Conservation (phyloP, 2,329 filamentous ascomycete genomes). For the Penicillium rolfsii region DNA sequence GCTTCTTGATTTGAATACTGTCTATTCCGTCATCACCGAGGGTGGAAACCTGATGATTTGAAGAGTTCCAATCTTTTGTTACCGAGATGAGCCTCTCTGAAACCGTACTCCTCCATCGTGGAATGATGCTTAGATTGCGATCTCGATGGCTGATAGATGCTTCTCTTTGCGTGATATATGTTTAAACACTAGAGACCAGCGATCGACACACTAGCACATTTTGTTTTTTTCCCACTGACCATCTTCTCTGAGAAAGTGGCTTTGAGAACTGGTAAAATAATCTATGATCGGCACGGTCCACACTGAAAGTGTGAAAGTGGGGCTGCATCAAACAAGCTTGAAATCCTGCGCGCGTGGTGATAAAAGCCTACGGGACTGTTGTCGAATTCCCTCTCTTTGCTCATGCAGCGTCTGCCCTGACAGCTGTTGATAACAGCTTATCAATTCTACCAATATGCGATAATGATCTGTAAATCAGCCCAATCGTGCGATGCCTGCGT, state of each 20-base stretch:
- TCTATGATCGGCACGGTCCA: not conserved
- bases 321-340: not conserved
- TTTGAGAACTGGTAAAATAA: not conserved
- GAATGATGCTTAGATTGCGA: not conserved
- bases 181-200: not conserved
- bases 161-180: too few species aligned
- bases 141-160: not conserved
- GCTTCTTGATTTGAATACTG: not conserved
- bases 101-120: too few species aligned
- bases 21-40: conserved; percentile 3
- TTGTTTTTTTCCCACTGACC: too few species aligned
- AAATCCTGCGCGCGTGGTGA: not conserved
- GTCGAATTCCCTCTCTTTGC: too few species aligned
- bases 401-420: not conserved
- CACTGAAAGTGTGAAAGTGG: not conserved
- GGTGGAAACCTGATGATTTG: not conserved
- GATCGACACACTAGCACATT: not conserved
- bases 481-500: too few species aligned
- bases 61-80: not conserved
- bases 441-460: too few species aligned
- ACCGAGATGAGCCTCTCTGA: too few species aligned
- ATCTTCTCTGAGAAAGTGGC: not conserved
- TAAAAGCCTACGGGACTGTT: not conserved
- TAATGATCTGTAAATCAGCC: too few species aligned
- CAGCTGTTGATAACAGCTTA: too few species aligned